Base-by-base conservation (phyloP, 495 filamentous ascomycete species). In the Xylaria bambusicola region DNA sequence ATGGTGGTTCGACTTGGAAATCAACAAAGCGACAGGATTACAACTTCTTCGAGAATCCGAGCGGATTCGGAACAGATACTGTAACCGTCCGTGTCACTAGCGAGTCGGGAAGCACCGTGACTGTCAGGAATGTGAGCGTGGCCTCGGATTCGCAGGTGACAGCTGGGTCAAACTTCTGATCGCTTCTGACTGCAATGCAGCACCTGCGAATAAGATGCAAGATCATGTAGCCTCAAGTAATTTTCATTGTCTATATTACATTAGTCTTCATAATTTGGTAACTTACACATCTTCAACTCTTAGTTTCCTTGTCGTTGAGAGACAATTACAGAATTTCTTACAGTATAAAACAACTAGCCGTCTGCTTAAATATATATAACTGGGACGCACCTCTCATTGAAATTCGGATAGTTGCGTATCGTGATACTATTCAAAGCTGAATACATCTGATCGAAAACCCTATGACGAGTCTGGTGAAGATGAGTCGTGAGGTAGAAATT, bases 11-110 rank as follows among this genome's bases (percentile, higher is more conserved):
- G 45, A 79, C 73, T 13, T 87, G 82, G 82, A 65, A 77, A 64
- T 47, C 58, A 24, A 82, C 82, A 2, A 75, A 74, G 2, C 65
- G 83, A 7, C 68, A 73, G 29, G 68, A 69, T 23, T 86, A 87
- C 64, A 87, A 87, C 72, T 87, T 75, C 73, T 87, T 87, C 56
- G 80, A 86, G 74, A 76, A 80, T 56, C 23, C 65, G 1, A 73
- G 72, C 40, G 84, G 84, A 0, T 83, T 84, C 55, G 79, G 81
- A 0, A 77, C 74, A 0, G 73, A 75, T 5, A 80, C 63, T 17
- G 80, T 85, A 2, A 75, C 80, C 69, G 77, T 86, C 1, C 71
- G 75, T 29, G 75, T 86, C 31, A 86, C 80, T 18, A 23, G 54
- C 20, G 27, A 48, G 42, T 57, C 56, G 9, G 56, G 56, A n/a